These are phyloP conservation scores for Solanum bukasovii DNA, from an alignment of 257 asterid genomes.

Conservation along the genomic window DNA sequence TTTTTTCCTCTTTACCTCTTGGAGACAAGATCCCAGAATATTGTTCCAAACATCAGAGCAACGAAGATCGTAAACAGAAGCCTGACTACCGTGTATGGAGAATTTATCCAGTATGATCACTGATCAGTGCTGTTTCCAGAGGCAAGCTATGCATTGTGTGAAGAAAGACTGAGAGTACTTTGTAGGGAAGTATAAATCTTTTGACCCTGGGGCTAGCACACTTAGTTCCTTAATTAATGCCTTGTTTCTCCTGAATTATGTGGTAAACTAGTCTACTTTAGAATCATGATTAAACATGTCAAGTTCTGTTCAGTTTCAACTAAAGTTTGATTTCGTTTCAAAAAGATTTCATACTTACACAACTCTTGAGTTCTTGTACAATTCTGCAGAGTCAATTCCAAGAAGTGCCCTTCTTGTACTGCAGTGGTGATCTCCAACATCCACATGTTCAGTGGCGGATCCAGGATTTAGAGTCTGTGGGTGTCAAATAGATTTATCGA, in stretches of 20 bases:
- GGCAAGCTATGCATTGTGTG: conserved; percentile 9
- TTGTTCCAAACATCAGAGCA: conserved; percentile 10
- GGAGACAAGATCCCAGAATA: conserved; percentile 8
- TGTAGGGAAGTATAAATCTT: conserved; percentile 7
- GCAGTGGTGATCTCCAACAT: conserved; percentile 51
- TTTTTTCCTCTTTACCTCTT: conserved; percentile 4
- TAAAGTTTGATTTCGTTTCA: background rate
- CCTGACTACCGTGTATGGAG: conserved; percentile 9
- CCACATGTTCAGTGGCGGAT: too few species aligned
- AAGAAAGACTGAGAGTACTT: conserved; percentile 7
- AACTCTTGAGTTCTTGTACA: conserved; percentile 37
- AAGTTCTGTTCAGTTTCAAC: background rate
- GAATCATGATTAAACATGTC: background rate
- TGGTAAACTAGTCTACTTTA: background rate
- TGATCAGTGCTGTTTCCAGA: conserved; percentile 14
- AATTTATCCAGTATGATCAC: conserved; percentile 15
- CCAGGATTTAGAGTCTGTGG: too few species aligned
- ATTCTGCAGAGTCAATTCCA: conserved; percentile 40
- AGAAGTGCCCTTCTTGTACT: conserved; percentile 27
- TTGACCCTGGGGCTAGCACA: background rate
- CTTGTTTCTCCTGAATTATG: conserved; percentile 5
- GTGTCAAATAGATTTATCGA: too few species aligned
- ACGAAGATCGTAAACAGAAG: conserved; percentile 6
- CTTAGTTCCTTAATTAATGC: conserved; percentile 11
- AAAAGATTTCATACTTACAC: conserved; percentile 15